Evolutionary conservation across 169 alveolate species (phyloP).

Genomic region (Cryptosporidium ubiquitum): DNA sequence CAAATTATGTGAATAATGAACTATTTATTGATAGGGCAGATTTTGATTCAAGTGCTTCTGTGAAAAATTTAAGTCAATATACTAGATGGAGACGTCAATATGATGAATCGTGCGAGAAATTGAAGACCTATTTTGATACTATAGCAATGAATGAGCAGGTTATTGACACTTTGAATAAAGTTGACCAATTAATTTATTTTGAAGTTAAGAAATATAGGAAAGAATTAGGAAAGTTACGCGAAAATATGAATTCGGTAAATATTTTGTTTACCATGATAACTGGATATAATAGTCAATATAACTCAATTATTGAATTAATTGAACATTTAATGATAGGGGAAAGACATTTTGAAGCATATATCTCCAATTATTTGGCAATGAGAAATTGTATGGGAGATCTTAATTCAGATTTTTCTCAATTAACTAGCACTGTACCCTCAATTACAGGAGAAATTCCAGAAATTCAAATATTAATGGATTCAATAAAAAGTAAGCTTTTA

Average conservation of each 20-base stretch:
- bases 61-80: background rate
- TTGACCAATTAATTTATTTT: background rate
- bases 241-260: background rate
- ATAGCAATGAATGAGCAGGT: background rate
- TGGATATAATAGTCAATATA: background rate
- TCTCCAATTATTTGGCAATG: background rate
- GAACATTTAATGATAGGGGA: background rate
- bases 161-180: background rate
- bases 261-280: background rate
- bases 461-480: background rate
- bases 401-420: background rate
- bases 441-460: background rate
- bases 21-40: background rate
- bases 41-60: background rate
- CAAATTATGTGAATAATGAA: background rate
- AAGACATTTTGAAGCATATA: background rate
- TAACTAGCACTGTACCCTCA: background rate
- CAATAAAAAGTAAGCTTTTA: background rate
- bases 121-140: background rate
- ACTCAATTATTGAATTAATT: background rate
- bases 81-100: background rate
- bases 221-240: background rate
- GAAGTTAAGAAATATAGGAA: background rate
- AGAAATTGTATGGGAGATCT: conserved; percentile 20
- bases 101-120: background rate